Percentiles rank a stretch among this genome's conserved stretches.
Evolutionary conservation across 2,329 filamentous ascomycete genomes (phyloP).

Genomic region (Penicillium vulpinum): DNA sequence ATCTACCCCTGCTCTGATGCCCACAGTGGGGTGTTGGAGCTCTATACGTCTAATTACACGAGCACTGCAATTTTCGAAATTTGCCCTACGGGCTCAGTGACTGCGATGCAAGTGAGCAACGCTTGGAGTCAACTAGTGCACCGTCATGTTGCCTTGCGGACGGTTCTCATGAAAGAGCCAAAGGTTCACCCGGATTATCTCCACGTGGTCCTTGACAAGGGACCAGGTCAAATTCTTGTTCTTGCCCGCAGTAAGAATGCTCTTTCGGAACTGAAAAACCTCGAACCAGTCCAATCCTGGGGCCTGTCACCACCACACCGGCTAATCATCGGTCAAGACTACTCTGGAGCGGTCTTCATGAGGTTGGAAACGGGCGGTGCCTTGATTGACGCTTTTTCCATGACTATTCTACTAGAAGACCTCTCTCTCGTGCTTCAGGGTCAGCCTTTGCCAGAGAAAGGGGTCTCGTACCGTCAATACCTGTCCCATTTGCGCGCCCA

Average conservation of each 20-base stretch:
- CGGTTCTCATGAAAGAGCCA: background rate
- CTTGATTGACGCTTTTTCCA: constrained; percentile 5
- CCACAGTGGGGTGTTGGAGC: constrained; percentile 6
- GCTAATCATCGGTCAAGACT: background rate
- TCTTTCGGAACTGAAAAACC: background rate
- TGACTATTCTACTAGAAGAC: constrained; percentile 1
- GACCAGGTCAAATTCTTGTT: background rate
- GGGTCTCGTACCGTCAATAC: background rate
- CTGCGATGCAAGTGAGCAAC: background rate
- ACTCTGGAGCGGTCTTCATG: background rate
- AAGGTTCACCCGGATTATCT: background rate
- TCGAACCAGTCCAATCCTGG: constrained; percentile 1
- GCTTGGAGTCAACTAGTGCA: constrained; percentile 1
- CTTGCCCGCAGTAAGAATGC: background rate
- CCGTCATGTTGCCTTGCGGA: constrained; percentile 3
- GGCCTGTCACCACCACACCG: constrained; percentile 1
- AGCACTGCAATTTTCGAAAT: background rate
- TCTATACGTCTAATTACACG: constrained; percentile 4
- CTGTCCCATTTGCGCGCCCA: background rate
- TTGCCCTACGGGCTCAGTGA: background rate
- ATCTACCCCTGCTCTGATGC: constrained; percentile 6
- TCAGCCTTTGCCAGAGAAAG: background rate
- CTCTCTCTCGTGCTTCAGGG: background rate
- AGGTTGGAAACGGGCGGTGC: constrained; percentile 2
- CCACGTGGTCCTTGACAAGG: background rate